A percentile compares a stretch with the other conserved stretches of the same genome.
Evolutionary conservation across 2,329 filamentous ascomycete species (phyloP).

Genomic region (Beauveria rudraprayagi): DNA sequence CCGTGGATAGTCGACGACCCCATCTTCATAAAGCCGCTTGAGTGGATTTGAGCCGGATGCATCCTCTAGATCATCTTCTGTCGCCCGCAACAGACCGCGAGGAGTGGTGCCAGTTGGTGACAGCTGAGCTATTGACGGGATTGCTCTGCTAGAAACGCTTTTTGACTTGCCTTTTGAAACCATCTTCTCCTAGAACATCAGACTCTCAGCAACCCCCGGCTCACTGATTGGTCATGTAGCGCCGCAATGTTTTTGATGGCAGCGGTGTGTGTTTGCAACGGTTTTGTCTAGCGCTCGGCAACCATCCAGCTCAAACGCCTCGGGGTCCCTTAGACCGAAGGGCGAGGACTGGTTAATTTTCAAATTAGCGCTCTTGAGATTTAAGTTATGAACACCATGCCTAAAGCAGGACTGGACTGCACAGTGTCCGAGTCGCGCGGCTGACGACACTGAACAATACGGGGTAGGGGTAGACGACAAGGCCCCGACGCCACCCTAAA

Average conservation of each 20-base stretch:
- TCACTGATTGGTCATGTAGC: neutral
- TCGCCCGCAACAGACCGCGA: neutral
- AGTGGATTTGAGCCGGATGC: conserved; percentile 40
- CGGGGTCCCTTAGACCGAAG: neutral
- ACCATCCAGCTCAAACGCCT: too few relatives aligned
- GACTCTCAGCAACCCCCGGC: neutral
- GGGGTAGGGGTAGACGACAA: too few relatives aligned
- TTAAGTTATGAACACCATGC: neutral
- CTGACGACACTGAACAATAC: too few relatives aligned
- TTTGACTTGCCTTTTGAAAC: neutral
- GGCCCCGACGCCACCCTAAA: neutral
- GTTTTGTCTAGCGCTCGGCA: neutral
- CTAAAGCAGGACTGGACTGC: neutral
- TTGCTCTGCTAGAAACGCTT: neutral
- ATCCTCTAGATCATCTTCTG: conserved; percentile 8
- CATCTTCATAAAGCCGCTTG: conserved; percentile 55
- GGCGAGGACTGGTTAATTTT: neutral
- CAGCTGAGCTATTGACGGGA: neutral
- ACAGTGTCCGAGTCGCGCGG: too few relatives aligned
- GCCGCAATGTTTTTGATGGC: neutral
- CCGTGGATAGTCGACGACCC: conserved; percentile 54
- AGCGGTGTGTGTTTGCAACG: too few relatives aligned
- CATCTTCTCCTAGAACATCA: neutral
- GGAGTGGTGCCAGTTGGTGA: neutral
- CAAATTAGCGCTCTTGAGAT: neutral